Conservation (phyloP, 2,329 filamentous ascomycete species). For the Dothistroma pini region DNA sequence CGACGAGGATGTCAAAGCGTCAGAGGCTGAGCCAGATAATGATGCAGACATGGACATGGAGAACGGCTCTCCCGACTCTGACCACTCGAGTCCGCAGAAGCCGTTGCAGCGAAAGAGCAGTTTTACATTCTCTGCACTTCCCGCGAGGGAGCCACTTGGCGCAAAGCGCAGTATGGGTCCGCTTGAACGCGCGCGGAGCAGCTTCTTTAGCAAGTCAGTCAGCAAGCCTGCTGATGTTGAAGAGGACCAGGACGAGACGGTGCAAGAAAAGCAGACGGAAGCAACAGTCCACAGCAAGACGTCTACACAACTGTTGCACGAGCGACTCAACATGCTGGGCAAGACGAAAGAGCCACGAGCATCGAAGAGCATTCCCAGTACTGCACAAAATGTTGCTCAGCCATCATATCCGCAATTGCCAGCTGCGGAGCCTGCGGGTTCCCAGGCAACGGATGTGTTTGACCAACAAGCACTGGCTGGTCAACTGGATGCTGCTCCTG, state of each 20-base stretch:
- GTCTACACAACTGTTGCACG: slow-evolving; percentile 88
- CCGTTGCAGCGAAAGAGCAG: slow-evolving; percentile 87
- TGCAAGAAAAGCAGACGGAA: slow-evolving; percentile 38
- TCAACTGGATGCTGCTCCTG: slow-evolving; percentile 22
- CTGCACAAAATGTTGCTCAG: slow-evolving; percentile 34
- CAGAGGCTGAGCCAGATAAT: slow-evolving; percentile 27
- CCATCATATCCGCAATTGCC: slow-evolving; percentile 42
- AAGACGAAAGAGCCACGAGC: slow-evolving; percentile 49
- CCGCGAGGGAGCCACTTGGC: slow-evolving; percentile 81
- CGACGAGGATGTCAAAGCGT: slow-evolving; percentile 22
- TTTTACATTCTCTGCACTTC: slow-evolving; percentile 87
- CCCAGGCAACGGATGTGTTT: slow-evolving; percentile 8
- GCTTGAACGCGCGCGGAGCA: slow-evolving; percentile 61
- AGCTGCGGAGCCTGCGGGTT: slow-evolving; percentile 17
- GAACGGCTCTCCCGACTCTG: slow-evolving; percentile 43
- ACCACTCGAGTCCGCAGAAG: slow-evolving; percentile 66
- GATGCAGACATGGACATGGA: slow-evolving; percentile 37
- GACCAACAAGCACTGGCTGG: slow-evolving; percentile 6
- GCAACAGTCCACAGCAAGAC: slow-evolving; percentile 72
- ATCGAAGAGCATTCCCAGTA: slow-evolving; percentile 40
- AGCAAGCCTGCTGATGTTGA: slow-evolving; percentile 60
- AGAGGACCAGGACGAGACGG: slow-evolving; percentile 55
- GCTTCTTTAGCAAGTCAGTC: slow-evolving; percentile 69
- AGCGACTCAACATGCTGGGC: slow-evolving; percentile 77
- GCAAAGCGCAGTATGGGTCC: slow-evolving; percentile 82